phyloP scores from a whole-genome alignment of 2,329 filamentous ascomycete genomes.

The Ophiostoma fasciatum region DNA sequence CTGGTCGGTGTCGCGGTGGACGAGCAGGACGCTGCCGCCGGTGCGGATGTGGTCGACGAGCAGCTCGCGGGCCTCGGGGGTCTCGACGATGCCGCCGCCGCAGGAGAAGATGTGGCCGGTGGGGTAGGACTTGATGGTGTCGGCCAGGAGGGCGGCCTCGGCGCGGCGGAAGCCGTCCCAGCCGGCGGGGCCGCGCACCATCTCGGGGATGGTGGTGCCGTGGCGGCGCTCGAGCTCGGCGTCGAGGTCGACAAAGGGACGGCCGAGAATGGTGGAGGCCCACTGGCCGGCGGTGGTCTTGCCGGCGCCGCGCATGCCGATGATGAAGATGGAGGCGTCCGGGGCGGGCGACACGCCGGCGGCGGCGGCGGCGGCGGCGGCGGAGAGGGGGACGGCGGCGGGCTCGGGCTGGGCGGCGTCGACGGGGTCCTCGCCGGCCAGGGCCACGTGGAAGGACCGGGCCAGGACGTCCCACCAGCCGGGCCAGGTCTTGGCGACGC shows the following conservation, averaged over 20 bases:
- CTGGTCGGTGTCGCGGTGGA: slow-evolving; percentile 75
- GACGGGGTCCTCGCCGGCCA: slow-evolving; percentile 57
- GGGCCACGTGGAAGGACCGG: slow-evolving; percentile 57
- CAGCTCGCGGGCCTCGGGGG: slow-evolving; percentile 59
- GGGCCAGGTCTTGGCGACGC: slow-evolving; percentile 94
- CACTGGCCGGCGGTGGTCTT: slow-evolving; percentile 89
- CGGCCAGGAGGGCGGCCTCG: slow-evolving; percentile 60
- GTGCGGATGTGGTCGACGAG: slow-evolving; percentile 56
- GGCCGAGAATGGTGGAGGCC: slow-evolving; percentile 60
- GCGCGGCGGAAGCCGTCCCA: slow-evolving; percentile 81
- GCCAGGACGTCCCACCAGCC: slow-evolving; percentile 93
- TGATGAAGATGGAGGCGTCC: slow-evolving; percentile 70
- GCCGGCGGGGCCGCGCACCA: slow-evolving; percentile 55
- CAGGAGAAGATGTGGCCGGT: slow-evolving; percentile 78
- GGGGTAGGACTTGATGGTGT: slow-evolving; percentile 59
- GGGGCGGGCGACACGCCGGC: slow-evolving; percentile 1
- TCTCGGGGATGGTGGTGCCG: slow-evolving; percentile 68
- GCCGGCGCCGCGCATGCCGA: slow-evolving; percentile 93
- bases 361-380: slow-evolving; percentile 11
- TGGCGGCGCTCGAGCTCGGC: slow-evolving; percentile 64
- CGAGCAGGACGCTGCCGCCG: slow-evolving; percentile 72
- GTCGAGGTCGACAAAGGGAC: slow-evolving; percentile 77
- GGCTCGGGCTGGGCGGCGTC: slow-evolving; percentile 10
- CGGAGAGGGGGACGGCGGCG: slow-evolving; percentile 9
- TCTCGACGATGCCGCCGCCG: slow-evolving; percentile 86